phyloP scores from a whole-genome alignment of 345 rosid genomes.

The Heritiera littoralis region DNA sequence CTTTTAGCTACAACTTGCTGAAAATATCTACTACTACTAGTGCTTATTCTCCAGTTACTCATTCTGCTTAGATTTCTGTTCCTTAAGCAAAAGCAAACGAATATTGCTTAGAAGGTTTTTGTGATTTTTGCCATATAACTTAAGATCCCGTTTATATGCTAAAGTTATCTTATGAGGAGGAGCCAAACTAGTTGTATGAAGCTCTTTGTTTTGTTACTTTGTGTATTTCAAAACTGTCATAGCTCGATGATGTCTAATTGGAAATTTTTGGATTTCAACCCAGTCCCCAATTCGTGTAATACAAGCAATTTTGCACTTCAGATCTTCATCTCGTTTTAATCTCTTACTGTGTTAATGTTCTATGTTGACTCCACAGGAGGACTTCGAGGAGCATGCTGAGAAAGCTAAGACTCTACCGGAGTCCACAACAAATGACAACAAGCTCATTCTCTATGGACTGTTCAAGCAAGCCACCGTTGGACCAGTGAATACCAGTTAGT shows the following conservation, averaged over 20 bases:
- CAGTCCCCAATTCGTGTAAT: not conserved
- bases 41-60: too few relatives aligned
- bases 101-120: too few relatives aligned
- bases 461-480: conserved; percentile 72
- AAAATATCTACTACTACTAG: not conserved
- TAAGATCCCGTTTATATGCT: too few relatives aligned
- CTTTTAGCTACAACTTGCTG: not conserved
- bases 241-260: not conserved
- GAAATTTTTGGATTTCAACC: not conserved
- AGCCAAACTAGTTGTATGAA: too few relatives aligned
- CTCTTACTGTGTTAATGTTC: not conserved
- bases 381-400: conserved; percentile 55
- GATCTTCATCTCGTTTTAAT: not conserved
- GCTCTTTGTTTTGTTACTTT: too few relatives aligned
- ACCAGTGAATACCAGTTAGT: conserved; percentile 71
- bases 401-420: conserved; percentile 60
- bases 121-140: too few relatives aligned
- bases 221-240: too few relatives aligned
- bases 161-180: too few relatives aligned
- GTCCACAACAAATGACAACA: conserved; percentile 50
- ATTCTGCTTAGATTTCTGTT: not conserved
- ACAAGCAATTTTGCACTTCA: not conserved
- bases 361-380: conserved; percentile 43
- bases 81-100: too few relatives aligned
- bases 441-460: conserved; percentile 69